phyloP scores from a whole-genome alignment of 192 early-diverging fungal genomes.

The Mortierella claussenii region DNA sequence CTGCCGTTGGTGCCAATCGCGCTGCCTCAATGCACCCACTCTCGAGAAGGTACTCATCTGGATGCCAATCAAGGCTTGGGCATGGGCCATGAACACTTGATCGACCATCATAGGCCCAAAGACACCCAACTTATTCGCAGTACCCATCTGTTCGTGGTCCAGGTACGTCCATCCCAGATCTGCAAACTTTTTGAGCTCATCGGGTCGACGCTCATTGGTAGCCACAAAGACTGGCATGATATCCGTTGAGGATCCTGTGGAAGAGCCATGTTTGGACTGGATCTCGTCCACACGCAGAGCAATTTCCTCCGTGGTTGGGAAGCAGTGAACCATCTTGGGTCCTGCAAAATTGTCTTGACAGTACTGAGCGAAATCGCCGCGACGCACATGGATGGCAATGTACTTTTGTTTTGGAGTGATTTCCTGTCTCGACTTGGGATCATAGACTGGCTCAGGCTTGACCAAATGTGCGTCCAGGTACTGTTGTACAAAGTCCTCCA shows the following conservation, averaged over 20 bases:
- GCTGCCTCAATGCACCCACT: conserved; percentile 42
- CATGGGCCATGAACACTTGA: conserved; percentile 45
- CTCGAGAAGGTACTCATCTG: conserved; percentile 55
- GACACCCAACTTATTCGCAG: conserved; percentile 31
- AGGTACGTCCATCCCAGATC: conserved; percentile 43
- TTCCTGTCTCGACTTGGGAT: conserved; percentile 15
- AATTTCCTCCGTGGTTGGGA: conserved; percentile 44
- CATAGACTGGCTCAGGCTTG: conserved; percentile 22
- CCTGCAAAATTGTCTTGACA: conserved; percentile 37
- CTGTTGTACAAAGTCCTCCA: conserved; percentile 36
- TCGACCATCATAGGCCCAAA: conserved; percentile 52
- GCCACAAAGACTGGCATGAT: conserved; percentile 52
- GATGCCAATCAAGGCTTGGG: conserved; percentile 34
- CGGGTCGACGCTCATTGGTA: conserved; percentile 41
- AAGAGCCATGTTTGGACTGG: conserved; percentile 19
- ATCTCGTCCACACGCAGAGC: conserved; percentile 31
- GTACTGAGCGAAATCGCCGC: conserved; percentile 49
- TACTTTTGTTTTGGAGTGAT: conserved; percentile 33
- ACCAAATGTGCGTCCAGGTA: conserved; percentile 36
- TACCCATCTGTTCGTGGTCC: conserved; percentile 40
- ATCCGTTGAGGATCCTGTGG: conserved; percentile 9
- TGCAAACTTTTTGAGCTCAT: conserved; percentile 50
- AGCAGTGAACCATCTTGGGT: conserved; percentile 42
- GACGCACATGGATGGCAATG: conserved; percentile 44
- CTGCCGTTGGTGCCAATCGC: conserved; percentile 36